A percentile compares a stretch with the other conserved stretches of the same genome.
These are phyloP conservation scores for Claviceps humidiphila DNA, from an alignment of 2,329 filamentous ascomycete genomes.

Conservation along the genomic window DNA sequence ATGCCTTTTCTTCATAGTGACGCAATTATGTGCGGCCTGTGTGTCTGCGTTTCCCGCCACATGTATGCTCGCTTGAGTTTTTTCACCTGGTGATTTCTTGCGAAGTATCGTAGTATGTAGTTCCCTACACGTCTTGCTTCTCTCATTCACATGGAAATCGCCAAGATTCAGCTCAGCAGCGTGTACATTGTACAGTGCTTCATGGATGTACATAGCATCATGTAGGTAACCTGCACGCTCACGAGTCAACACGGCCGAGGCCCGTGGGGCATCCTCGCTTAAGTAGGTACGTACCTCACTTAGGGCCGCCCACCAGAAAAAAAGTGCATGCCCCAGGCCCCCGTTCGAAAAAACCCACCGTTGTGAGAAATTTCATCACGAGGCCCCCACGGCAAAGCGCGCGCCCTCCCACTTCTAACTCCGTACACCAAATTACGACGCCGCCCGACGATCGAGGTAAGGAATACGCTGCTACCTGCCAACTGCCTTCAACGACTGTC, in stretches of 20 bases:
- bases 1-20: too few relatives aligned
- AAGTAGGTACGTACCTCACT: constrained; percentile 15
- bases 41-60: too few relatives aligned
- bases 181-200: neutral
- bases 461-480: constrained; percentile 8
- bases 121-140: too few relatives aligned
- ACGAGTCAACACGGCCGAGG: too few relatives aligned
- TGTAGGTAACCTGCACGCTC: neutral
- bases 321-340: constrained; percentile 2
- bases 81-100: too few relatives aligned
- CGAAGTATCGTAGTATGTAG: too few relatives aligned
- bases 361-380: constrained; percentile 24
- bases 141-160: too few relatives aligned
- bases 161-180: neutral
- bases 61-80: too few relatives aligned
- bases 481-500: neutral
- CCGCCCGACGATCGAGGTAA: constrained; percentile 28
- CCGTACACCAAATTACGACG: constrained; percentile 25
- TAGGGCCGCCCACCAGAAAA: constrained; percentile 32
- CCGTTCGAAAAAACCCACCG: constrained; percentile 16
- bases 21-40: too few relatives aligned
- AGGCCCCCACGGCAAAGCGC: neutral
- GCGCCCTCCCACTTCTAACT: constrained; percentile 5
- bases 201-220: too few relatives aligned
- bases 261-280: constrained; percentile 12